Percentiles rank a stretch among this genome's conserved stretches.
Evolutionary conservation across 2,329 filamentous ascomycete species (phyloP).

Genomic region (Pyrenochaeta sp.): DNA sequence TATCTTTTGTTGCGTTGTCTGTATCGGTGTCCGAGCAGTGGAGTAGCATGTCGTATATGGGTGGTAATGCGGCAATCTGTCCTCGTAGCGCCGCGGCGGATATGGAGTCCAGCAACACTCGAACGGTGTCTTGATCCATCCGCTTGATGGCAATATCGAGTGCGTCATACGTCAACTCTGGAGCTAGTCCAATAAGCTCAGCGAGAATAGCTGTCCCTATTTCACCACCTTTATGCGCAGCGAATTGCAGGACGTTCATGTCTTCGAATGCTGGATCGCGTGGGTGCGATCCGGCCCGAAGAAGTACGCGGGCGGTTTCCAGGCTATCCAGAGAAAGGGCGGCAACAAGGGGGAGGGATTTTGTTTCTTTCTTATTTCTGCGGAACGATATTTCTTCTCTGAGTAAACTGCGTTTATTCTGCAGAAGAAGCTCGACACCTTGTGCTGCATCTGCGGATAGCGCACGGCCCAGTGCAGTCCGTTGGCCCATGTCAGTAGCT

Average conservation of each 20-base stretch:
- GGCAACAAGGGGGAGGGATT: constrained; percentile 22
- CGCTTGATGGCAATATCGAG: constrained; percentile 26
- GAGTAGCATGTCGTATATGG: constrained; percentile 23
- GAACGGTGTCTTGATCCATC: constrained; percentile 20
- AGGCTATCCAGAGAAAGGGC: constrained; percentile 20
- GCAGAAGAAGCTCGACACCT: constrained; percentile 26
- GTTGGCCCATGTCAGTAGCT: constrained; percentile 19
- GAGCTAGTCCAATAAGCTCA: constrained; percentile 24
- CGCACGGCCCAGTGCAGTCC: constrained; percentile 23
- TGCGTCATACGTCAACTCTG: constrained; percentile 26
- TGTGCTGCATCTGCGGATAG: constrained; percentile 27
- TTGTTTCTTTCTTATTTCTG: constrained; percentile 25
- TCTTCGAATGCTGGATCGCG: constrained; percentile 26
- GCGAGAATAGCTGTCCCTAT: constrained; percentile 19
- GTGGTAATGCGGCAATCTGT: constrained; percentile 24
- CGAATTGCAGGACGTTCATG: constrained; percentile 26
- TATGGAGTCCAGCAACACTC: constrained; percentile 23
- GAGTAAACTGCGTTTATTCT: constrained; percentile 19
- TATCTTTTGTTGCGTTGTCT: constrained; percentile 8
- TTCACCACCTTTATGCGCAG: constrained; percentile 20
- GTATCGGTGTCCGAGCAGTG: constrained; percentile 13
- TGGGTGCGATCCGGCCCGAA: constrained; percentile 26
- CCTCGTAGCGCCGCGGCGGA: constrained; percentile 21
- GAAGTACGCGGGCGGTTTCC: constrained; percentile 21
- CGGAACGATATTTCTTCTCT: constrained; percentile 26